Percentiles rank a stretch among this genome's conserved stretches.
These are phyloP conservation scores for Neocucurbitaria cava DNA, from an alignment of 2,329 filamentous ascomycete species.

Conservation along the genomic window DNA sequence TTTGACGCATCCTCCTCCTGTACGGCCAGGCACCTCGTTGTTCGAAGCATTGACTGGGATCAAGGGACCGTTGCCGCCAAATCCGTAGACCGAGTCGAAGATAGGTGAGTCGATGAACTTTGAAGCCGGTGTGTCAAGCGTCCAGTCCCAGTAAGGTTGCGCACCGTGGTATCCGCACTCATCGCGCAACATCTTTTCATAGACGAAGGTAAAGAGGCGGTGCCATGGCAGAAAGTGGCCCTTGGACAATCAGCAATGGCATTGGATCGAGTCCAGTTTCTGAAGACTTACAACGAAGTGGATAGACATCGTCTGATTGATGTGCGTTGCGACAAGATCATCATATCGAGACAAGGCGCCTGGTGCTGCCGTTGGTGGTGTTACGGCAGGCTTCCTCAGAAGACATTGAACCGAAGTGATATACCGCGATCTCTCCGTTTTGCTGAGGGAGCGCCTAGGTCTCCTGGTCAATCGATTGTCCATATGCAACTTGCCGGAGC, in stretches of 20 bases:
- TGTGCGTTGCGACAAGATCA: constrained; percentile 29
- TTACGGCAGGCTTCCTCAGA: constrained; percentile 10
- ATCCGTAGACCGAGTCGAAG: constrained; percentile 53
- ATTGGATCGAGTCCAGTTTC: neutral
- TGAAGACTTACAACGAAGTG: constrained; percentile 12
- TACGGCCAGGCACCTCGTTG: constrained; percentile 52
- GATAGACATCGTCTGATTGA: constrained; percentile 25
- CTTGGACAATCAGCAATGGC: neutral
- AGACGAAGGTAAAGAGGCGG: constrained; percentile 43
- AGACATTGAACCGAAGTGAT: constrained; percentile 29
- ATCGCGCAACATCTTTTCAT: constrained; percentile 44
- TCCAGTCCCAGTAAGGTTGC: constrained; percentile 59
- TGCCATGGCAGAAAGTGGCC: constrained; percentile 37
- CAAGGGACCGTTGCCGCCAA: constrained; percentile 1
- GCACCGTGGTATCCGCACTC: constrained; percentile 48
- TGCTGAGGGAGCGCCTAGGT: constrained; percentile 3
- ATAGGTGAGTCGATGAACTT: constrained; percentile 55
- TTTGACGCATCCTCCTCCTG: constrained; percentile 60
- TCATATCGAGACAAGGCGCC: constrained; percentile 24
- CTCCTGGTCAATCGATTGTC: neutral
- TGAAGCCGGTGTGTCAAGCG: constrained; percentile 43
- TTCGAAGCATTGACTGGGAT: constrained; percentile 28
- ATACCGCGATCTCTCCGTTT: constrained; percentile 19
- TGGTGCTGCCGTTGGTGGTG: constrained; percentile 6
- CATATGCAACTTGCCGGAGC: neutral